Evolutionary conservation across 2,329 filamentous ascomycete species (phyloP), one percentile per base, ranked within the genome.

Genomic region (Aspergillus sp.): DNA sequence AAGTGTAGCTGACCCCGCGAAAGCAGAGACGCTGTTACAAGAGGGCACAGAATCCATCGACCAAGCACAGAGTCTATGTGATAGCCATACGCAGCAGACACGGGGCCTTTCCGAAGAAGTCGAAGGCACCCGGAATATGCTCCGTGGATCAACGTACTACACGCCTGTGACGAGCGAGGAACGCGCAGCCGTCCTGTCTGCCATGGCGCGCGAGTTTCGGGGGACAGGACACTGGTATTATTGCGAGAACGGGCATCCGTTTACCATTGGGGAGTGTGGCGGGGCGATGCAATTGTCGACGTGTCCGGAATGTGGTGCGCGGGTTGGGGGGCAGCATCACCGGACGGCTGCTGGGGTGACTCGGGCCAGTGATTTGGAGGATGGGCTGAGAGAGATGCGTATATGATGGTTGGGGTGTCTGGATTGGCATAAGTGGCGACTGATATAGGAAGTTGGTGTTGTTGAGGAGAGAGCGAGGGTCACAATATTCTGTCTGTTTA

Each of bases 231-330:
- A 79, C 59, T 79, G 75, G 64, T 81, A 76, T 55, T 71, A 74
- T 54, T 77, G 75, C 57, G 57, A 41, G n/a, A 75, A 76, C 46
- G 67, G 70, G 0, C 73, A 77, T 63, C 73, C 72, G 3, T 87
- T 90, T 62, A 84, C 85, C 0, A 79, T 89, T 33, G 86, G 86
- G 1, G 84, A 89, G 59, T 89, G 86, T 64, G 86, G 86, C 1
- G 84, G 85, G 79, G 84, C 87, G 0, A 87, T 88, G 84, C 60
- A 90, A 68, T 55, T 66, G 17, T 80, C 86, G 1, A 70, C 70
- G 2, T 91, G 88, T 62, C 86, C 87, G 0, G 81, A 90, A 61
- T 91, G 88, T 62, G 80, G 78, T 2, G 77, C 78, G 1, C 60
- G 70, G 0, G 79, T 90, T 31, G 87, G 86, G 2, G 87, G 87